phyloP scores from a whole-genome alignment of 257 asterid species.

The Solanum gracilifrons region DNA sequence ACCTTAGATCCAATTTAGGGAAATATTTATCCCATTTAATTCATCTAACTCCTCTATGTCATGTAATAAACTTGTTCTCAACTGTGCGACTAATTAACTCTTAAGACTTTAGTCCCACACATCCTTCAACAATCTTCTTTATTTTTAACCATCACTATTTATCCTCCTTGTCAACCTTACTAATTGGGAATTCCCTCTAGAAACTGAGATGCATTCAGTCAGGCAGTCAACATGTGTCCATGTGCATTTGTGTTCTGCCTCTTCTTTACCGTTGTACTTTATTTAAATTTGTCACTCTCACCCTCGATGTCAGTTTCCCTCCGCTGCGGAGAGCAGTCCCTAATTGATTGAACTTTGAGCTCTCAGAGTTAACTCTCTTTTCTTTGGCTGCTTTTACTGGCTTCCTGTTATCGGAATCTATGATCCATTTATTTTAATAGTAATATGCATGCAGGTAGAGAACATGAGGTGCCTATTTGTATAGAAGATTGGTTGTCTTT shows the following conservation, averaged over 20 bases:
- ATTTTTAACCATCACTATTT: background rate
- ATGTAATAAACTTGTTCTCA: background rate
- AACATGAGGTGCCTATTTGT: background rate
- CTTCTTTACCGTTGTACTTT: background rate
- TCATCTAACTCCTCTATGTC: background rate
- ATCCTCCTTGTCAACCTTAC: background rate
- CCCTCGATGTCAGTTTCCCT: background rate
- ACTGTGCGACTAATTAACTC: background rate
- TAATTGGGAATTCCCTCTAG: background rate
- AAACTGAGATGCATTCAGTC: background rate
- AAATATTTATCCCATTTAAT: background rate
- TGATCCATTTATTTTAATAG: background rate
- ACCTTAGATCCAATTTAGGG: background rate
- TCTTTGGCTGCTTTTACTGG: background rate
- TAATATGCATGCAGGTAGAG: conserved; percentile 18
- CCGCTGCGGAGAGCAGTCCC: background rate
- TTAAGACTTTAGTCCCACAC: background rate
- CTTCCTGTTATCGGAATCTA: background rate
- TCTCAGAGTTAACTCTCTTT: background rate
- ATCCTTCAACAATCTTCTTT: background rate
- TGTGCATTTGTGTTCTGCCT: background rate
- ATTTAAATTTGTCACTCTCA: background rate
- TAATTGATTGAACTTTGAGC: background rate
- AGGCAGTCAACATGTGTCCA: background rate
- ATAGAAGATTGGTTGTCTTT: background rate